phyloP scores from a whole-genome alignment of 768 basidiomycete species.

The Serpula lacrymans region DNA sequence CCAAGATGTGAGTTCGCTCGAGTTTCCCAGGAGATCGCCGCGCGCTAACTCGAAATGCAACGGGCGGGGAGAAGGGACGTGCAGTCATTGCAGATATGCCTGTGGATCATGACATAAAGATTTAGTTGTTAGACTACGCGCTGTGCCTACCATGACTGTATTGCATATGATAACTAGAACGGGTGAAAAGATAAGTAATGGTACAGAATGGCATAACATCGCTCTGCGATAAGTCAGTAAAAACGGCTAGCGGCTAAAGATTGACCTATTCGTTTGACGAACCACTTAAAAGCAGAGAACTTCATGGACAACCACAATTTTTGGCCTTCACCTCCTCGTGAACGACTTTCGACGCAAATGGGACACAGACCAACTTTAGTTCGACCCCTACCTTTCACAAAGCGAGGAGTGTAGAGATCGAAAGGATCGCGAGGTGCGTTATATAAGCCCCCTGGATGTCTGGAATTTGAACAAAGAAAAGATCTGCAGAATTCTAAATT shows the following conservation, averaged over 20 bases:
- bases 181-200: conserved; percentile 4
- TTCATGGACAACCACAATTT: conserved; percentile 75
- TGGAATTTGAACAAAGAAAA: conserved; percentile 14
- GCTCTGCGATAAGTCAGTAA: conserved; percentile 14
- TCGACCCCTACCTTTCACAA: conserved; percentile 64
- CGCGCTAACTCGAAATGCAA: conserved; percentile 48
- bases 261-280: conserved; percentile 16
- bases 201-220: conserved; percentile 1
- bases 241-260: background rate
- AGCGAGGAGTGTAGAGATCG: conserved; percentile 78
- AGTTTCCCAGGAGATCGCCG: conserved; percentile 51
- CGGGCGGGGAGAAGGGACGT: conserved; percentile 75
- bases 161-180: conserved; percentile 82
- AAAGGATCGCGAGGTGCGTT: conserved; percentile 58
- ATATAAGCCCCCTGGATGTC: conserved; percentile 40
- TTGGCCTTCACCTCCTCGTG: conserved; percentile 62
- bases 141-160: conserved; percentile 61
- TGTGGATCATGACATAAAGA: conserved; percentile 20
- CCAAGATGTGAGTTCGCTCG: conserved; percentile 55
- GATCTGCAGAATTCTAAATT: too few species aligned
- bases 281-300: conserved; percentile 83
- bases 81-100: conserved; percentile 70
- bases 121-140: background rate
- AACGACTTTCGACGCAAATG: conserved; percentile 59
- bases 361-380: conserved; percentile 78